Percentiles rank a stretch among this genome's conserved stretches.
Conservation (phyloP, 192 early-diverging fungal species). For the Linnemannia hyalina region DNA sequence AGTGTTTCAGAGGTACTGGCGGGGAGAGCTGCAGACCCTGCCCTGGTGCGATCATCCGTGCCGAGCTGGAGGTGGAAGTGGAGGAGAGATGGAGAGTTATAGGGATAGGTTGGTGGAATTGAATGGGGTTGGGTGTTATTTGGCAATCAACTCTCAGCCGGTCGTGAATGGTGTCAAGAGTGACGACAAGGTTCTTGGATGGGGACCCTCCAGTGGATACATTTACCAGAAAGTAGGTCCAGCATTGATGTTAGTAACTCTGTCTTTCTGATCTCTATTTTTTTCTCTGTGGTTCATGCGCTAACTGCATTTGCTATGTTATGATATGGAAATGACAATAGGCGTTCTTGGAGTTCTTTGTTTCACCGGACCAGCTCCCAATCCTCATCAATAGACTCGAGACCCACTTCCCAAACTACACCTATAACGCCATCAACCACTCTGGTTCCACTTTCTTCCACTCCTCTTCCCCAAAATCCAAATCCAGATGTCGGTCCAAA, state of each 20-base stretch:
- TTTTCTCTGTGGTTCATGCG: background rate
- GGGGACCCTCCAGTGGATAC: conserved; percentile 95
- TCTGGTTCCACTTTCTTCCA: background rate
- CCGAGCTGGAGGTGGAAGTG: background rate
- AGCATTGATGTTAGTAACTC: background rate
- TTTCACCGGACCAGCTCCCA: conserved; percentile 73
- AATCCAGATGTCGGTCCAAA: conserved; percentile 63
- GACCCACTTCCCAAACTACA: conserved; percentile 69
- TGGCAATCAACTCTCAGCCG: conserved; percentile 95
- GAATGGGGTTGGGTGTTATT: conserved; percentile 83
- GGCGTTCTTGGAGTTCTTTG: conserved; percentile 96
- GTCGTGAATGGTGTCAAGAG: conserved; percentile 88
- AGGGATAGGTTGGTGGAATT: conserved; percentile 68
- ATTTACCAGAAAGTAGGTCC: conserved; percentile 86
- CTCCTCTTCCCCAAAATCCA: background rate
- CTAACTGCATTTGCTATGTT: conserved; percentile 85
- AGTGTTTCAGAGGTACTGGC: conserved; percentile 86
- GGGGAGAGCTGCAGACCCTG: conserved; percentile 76
- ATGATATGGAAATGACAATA: conserved; percentile 3
- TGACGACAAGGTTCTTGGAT: conserved; percentile 81
- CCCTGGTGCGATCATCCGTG: conserved; percentile 87
- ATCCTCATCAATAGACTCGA: conserved; percentile 76
- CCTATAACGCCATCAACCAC: conserved; percentile 89
- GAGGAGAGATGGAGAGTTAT: background rate
- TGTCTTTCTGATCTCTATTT: too few species aligned